Percentiles rank a stretch among this genome's conserved stretches.
phyloP scores from a whole-genome alignment of 331 rosid genomes.

The Saraca asoca region DNA sequence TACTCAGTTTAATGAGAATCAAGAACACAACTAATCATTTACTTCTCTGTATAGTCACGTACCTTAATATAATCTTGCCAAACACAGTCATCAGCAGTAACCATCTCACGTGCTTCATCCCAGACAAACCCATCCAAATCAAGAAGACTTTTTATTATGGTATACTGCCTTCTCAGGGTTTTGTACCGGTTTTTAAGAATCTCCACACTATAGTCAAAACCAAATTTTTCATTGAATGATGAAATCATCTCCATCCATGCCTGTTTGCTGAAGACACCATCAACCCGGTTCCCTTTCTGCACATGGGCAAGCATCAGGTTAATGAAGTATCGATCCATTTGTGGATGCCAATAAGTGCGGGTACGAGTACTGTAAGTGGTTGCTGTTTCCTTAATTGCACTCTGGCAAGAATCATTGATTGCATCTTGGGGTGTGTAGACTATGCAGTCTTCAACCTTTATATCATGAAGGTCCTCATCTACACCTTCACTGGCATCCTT shows the following conservation, averaged over 20 bases:
- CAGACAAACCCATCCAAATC: conserved; percentile 72
- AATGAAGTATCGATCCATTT: conserved; percentile 72
- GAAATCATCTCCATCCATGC: conserved; percentile 82
- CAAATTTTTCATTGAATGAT: conserved; percentile 67
- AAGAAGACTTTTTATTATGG: conserved; percentile 60
- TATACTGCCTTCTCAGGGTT: conserved; percentile 70
- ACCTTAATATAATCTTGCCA: conserved; percentile 86
- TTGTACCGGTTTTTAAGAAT: conserved; percentile 75
- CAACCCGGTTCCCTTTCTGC: conserved; percentile 58
- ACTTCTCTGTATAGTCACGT: too few species aligned
- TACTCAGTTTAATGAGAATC: not conserved
- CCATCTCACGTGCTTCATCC: conserved; percentile 80
- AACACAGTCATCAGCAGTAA: conserved; percentile 66
- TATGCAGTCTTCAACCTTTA: conserved; percentile 51
- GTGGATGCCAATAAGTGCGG: conserved; percentile 76
- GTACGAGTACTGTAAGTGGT: conserved; percentile 41
- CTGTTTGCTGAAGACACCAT: conserved; percentile 69
- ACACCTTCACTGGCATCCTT: conserved; percentile 40
- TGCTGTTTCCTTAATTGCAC: conserved; percentile 32
- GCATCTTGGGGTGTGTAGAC: conserved; percentile 41
- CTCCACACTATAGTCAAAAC: conserved; percentile 66
- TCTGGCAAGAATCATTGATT: conserved; percentile 34
- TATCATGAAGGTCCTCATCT: conserved; percentile 44
- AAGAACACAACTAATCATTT: too few species aligned
- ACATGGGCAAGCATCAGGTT: conserved; percentile 68